phyloP scores from a whole-genome alignment of 2,329 filamentous ascomycete species.

The Microcera coccophila region DNA sequence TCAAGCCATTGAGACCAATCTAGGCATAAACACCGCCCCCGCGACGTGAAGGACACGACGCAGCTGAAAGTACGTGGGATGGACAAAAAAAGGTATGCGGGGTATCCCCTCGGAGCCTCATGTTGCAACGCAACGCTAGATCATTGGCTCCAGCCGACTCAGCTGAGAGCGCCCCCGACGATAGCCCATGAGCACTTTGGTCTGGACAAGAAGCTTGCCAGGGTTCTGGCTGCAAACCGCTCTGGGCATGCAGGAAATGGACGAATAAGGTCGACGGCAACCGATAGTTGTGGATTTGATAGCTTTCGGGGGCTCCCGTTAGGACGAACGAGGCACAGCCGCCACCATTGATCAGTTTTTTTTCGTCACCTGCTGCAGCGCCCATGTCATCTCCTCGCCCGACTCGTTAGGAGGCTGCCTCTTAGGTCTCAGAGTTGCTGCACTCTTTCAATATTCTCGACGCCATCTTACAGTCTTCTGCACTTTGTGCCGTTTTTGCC shows the following conservation, averaged over 20 bases:
- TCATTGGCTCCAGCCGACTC: no score
- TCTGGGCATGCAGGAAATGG: not conserved
- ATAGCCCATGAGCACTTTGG: not conserved
- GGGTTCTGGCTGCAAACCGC: not conserved
- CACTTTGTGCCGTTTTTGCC: no score
- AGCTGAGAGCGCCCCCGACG: not conserved
- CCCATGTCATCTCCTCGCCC: not conserved
- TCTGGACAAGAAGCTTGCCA: not conserved
- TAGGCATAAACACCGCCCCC: conserved; percentile 19
- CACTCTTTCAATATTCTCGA: conserved; percentile 7
- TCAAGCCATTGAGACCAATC: conserved; percentile 12
- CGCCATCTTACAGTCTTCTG: not conserved
- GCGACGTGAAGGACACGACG: conserved; percentile 12
- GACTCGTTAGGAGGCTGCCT: not conserved
- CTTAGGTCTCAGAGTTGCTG: not conserved
- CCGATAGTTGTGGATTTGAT: not conserved
- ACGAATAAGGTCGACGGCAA: not conserved
- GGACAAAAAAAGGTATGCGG: conserved; percentile 5
- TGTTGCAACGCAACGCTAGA: no score
- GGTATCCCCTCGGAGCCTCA: conserved; percentile 8
- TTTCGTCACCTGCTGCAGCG: not conserved
- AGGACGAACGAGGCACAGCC: not conserved
- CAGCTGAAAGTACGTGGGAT: conserved; percentile 18
- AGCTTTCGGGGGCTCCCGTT: not conserved
- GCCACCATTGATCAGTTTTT: not conserved